Evolutionary conservation across 2,329 filamentous ascomycete genomes (phyloP).

Genomic region (Cercospora berteroae): DNA sequence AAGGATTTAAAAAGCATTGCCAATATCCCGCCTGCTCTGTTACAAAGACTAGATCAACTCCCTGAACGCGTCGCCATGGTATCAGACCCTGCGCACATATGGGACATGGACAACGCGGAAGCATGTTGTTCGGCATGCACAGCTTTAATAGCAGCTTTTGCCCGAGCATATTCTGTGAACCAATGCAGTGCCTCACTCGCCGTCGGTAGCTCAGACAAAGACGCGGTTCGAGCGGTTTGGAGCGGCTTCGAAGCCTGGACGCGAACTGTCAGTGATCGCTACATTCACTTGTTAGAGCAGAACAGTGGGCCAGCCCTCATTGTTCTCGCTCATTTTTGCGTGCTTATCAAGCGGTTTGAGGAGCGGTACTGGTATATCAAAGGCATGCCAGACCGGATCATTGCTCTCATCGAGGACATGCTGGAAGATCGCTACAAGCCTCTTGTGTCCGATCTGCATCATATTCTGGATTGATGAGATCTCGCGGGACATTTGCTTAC

Average conservation of each 20-base stretch:
- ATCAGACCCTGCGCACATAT: not conserved
- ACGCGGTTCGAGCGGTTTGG: conserved; percentile 9
- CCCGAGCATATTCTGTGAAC: conserved; percentile 8
- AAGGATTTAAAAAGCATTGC: conserved; percentile 1
- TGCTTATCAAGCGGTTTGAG: conserved; percentile 12
- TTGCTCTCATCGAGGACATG: conserved; percentile 9
- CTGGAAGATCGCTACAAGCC: conserved; percentile 14
- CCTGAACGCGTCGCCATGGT: not conserved
- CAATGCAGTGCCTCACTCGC: not conserved
- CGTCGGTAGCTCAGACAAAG: not conserved
- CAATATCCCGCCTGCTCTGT: conserved; percentile 10
- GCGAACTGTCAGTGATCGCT: conserved; percentile 13
- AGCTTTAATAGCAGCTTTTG: conserved; percentile 15
- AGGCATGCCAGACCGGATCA: conserved; percentile 8
- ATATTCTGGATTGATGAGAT: conserved; percentile 7
- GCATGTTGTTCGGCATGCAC: conserved; percentile 12
- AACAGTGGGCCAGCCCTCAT: conserved; percentile 6
- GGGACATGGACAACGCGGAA: conserved; percentile 6
- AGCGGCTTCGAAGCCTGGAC: conserved; percentile 16
- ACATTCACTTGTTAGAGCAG: conserved; percentile 9
- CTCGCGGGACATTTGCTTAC: not conserved
- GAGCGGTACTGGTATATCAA: conserved; percentile 15
- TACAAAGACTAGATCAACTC: conserved; percentile 3
- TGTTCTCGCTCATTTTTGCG: conserved; percentile 14
- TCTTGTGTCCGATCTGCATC: conserved; percentile 8